phyloP scores from a whole-genome alignment of 2,329 filamentous ascomycete genomes.

The Apiospora phragmitis region DNA sequence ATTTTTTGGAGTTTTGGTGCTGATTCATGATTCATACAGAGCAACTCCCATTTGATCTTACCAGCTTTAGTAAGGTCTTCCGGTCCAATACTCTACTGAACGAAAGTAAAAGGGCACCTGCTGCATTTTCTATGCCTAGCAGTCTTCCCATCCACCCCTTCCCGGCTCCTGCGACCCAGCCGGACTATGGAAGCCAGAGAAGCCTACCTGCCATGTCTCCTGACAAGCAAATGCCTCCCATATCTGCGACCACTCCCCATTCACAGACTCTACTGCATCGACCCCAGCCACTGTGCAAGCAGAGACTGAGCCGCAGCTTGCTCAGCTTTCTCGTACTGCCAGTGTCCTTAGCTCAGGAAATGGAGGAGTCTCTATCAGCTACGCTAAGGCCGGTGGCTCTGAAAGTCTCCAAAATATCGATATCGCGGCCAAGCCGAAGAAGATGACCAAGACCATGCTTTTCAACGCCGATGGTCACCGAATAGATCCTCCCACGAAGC shows the following conservation, averaged over 20 bases:
- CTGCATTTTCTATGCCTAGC: constrained; percentile 4
- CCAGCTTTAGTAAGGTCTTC: constrained; percentile 33
- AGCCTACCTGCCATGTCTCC: not conserved
- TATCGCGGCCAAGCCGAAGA: constrained; percentile 33
- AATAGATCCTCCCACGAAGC: constrained; percentile 31
- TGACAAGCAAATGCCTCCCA: constrained; percentile 16
- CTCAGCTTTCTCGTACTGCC: constrained; percentile 19
- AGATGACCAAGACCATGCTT: constrained; percentile 30
- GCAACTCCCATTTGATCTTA: constrained; percentile 31
- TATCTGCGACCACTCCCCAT: constrained; percentile 21
- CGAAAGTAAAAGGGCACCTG: constrained; percentile 28
- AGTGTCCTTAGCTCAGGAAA: constrained; percentile 34
- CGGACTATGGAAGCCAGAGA: not conserved
- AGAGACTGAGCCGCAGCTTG: not conserved
- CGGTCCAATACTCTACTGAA: constrained; percentile 31
- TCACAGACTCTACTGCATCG: not conserved
- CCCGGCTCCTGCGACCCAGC: not conserved
- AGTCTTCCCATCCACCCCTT: not conserved
- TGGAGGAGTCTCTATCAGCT: constrained; percentile 36
- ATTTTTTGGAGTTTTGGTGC: not conserved
- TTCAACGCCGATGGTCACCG: constrained; percentile 32
- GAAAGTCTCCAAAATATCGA: constrained; percentile 34
- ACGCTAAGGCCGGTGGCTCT: constrained; percentile 33
- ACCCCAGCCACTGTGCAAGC: not conserved
- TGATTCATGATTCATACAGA: not conserved